Base-by-base conservation (phyloP, 106 monocot genomes). In the Acanthochlamys bracteata region DNA sequence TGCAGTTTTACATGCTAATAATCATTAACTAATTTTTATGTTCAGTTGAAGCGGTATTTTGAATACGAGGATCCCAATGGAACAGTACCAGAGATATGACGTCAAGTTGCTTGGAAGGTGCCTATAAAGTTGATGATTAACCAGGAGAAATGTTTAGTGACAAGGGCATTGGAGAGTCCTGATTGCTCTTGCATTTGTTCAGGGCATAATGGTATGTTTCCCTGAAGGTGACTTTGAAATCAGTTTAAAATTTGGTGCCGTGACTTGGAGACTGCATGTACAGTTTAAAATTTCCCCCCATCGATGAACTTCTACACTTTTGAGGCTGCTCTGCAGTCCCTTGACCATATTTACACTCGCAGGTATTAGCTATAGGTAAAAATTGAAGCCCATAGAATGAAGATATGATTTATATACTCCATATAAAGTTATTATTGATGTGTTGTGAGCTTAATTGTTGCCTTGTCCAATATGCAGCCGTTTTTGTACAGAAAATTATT, bases 61-160 rank as follows among this genome's bases (percentile, higher is more conserved):
- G 88, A 91, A 55, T 98, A 98, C 41, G 96, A 88, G 23, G 76
- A 81, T 71, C 82, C 83, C 42, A 91, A 88, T 76, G 96, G 96
- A 69, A 73, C 96, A 47, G 91, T 91, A 43, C 74, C 76, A 63
- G 91, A 98, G 83, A 88, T 98, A 63, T 98, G 96, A 91, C 77
- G 81, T 21, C 96, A 98, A 73, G 91, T 92, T 55, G 82, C 88
- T 63, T 67, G 59, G 11, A 98, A 98, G 64, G 41, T 85, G 11
- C 85, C 96, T 4, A 81, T 98, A 49, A 98, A 88, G 46, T 66
- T 98, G 69, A 80, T 98, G 88, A 92, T 85, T 55, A 91, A 98
- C 69, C 82, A 91, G 6, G 83, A 98, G 63, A 98, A 88, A 60
- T 84, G 96, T 19, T 74, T 92, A 55, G 75, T 88, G 10, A 61